Evolutionary conservation across 1,139 yeast genomes (phyloP).

Genomic region (Candida tropicalis): DNA sequence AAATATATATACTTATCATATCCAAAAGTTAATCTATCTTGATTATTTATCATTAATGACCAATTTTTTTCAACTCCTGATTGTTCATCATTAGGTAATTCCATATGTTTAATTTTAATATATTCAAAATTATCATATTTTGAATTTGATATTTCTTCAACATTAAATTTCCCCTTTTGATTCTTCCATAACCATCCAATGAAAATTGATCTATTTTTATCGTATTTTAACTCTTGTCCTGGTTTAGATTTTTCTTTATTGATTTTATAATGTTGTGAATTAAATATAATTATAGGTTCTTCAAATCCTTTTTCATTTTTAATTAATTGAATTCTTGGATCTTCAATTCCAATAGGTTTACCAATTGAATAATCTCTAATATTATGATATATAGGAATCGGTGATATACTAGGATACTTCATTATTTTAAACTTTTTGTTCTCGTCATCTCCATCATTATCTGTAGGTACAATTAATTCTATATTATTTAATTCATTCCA

Average conservation of each 20-base stretch:
- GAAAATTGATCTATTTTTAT: constrained; percentile 33
- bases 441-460: constrained; percentile 8
- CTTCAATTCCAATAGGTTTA: constrained; percentile 48
- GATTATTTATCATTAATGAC: constrained; percentile 30
- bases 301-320: constrained; percentile 33
- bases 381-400: constrained; percentile 34
- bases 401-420: constrained; percentile 28
- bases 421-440: constrained; percentile 15
- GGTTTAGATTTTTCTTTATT: constrained; percentile 23
- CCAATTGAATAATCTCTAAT: constrained; percentile 20
- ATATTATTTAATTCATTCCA: constrained; percentile 42
- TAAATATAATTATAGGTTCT: constrained; percentile 35
- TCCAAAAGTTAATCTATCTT: constrained; percentile 19
- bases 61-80: constrained; percentile 31
- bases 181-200: constrained; percentile 43
- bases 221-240: constrained; percentile 20
- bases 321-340: constrained; percentile 43
- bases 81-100: constrained; percentile 21
- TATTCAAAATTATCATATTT: constrained; percentile 23
- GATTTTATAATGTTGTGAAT: constrained; percentile 27
- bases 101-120: constrained; percentile 27
- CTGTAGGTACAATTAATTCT: constrained; percentile 37
- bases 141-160: constrained; percentile 21
- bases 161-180: constrained; percentile 32
- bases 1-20: constrained; percentile 31